Conservation (phyloP, 2,329 filamentous ascomycete species). For the Xylaria arbuscula region DNA sequence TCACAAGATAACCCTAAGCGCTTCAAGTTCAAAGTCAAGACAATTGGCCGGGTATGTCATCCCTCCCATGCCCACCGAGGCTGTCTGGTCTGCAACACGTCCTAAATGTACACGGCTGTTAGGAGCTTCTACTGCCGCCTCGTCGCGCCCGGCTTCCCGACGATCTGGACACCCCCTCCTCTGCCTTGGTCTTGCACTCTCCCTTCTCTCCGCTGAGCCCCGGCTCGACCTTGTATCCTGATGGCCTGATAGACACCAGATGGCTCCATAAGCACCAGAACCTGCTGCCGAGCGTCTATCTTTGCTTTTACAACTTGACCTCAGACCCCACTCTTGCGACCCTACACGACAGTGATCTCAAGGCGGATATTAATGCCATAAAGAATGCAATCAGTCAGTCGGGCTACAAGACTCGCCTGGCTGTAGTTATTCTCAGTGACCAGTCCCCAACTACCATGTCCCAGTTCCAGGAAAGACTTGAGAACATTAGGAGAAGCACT, state of each 20-base stretch:
- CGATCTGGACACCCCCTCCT: constrained; percentile 60
- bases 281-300: constrained; percentile 80
- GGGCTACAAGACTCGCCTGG: constrained; percentile 81
- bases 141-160: constrained; percentile 66
- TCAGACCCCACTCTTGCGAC: constrained; percentile 79
- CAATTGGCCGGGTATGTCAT: constrained; percentile 81
- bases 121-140: constrained; percentile 68
- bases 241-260: constrained; percentile 82
- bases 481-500: constrained; percentile 81
- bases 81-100: constrained; percentile 3
- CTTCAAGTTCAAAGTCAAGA: constrained; percentile 75
- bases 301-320: constrained; percentile 83
- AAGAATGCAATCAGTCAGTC: constrained; percentile 74
- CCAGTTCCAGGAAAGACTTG: constrained; percentile 77
- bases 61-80: constrained; percentile 23
- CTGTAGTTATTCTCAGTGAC: constrained; percentile 82
- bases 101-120: constrained; percentile 33
- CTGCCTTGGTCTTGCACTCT: constrained; percentile 78
- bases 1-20: constrained; percentile 63
- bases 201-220: constrained; percentile 91
- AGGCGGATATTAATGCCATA: constrained; percentile 84
- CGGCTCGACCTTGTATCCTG: constrained; percentile 84
- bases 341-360: constrained; percentile 86
- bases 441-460: constrained; percentile 64
- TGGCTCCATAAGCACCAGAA: constrained; percentile 94